phyloP scores from a whole-genome alignment of 805 yeast species.

The Candida yuanshanica region DNA sequence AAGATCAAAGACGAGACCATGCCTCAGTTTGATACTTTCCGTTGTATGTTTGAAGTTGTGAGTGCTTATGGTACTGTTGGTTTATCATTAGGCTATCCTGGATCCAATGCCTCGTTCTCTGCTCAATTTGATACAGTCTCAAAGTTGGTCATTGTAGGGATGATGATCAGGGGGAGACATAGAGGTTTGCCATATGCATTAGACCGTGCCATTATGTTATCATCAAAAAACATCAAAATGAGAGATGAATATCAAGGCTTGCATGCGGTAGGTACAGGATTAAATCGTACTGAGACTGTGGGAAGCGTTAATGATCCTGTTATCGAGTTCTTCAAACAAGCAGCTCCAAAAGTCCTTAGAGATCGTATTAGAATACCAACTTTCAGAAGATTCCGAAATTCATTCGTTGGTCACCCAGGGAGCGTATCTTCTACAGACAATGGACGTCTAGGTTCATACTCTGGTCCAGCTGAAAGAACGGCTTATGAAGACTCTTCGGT shows the following conservation, averaged over 20 bases:
- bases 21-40: constrained; percentile 59
- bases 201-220: constrained; percentile 90
- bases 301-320: constrained; percentile 23
- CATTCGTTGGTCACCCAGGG: not conserved
- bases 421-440: not conserved
- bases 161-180: constrained; percentile 93
- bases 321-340: constrained; percentile 23
- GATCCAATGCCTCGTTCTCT: constrained; percentile 59
- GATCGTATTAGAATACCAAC: constrained; percentile 20
- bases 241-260: constrained; percentile 44
- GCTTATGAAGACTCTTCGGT: not conserved
- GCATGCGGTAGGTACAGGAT: constrained; percentile 15
- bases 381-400: constrained; percentile 4
- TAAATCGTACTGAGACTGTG: constrained; percentile 17
- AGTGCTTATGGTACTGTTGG: constrained; percentile 98
- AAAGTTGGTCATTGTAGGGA: constrained; percentile 77
- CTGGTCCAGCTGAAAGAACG: not conserved
- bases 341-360: constrained; percentile 22
- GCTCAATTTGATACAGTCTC: constrained; percentile 68
- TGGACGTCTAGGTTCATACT: not conserved
- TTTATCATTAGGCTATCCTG: constrained; percentile 77
- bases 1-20: constrained; percentile 41
- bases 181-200: constrained; percentile 92
- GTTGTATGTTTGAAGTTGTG: constrained; percentile 77
- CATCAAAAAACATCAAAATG: constrained; percentile 57